A percentile compares a stretch with the other conserved stretches of the same genome.
phyloP scores from a whole-genome alignment of 225 moss, liverwort and hornwort genomes.

The Anthoceros angustus region DNA sequence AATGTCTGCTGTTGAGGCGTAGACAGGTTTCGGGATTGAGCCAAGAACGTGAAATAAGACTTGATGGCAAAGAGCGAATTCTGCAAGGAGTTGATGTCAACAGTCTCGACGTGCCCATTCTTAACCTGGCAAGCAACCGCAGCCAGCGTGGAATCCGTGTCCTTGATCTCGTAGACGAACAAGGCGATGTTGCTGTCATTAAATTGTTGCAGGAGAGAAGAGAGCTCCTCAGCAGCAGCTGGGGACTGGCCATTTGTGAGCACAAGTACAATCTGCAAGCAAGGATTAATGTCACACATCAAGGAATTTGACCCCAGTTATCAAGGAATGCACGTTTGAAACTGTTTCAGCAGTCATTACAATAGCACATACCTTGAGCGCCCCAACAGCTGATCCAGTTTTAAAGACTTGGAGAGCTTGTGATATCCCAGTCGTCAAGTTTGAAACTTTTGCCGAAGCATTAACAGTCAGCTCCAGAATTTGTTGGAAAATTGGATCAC shows the following conservation, averaged over 20 bases:
- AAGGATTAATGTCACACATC: neutral
- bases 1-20: constrained; percentile 5
- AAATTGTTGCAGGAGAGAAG: neutral
- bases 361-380: constrained; percentile 18
- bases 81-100: constrained; percentile 7
- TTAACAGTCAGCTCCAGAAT: constrained; percentile 5
- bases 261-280: constrained; percentile 20
- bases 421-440: constrained; percentile 18
- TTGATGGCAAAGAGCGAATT: constrained; percentile 20
- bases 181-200: neutral
- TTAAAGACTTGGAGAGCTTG: constrained; percentile 13
- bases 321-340: neutral
- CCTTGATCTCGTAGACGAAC: constrained; percentile 17
- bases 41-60: constrained; percentile 24
- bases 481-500: constrained; percentile 7
- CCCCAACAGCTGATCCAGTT: constrained; percentile 5
- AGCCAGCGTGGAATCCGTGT: constrained; percentile 1
- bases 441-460: constrained; percentile 8
- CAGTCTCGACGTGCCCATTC: constrained; percentile 10
- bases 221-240: constrained; percentile 9
- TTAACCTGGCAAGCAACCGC: constrained; percentile 12
- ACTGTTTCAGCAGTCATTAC: constrained; percentile 2
- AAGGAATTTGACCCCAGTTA: neutral
- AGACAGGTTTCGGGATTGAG: constrained; percentile 12
- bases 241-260: constrained; percentile 19